Evolutionary conservation across 2,329 filamentous ascomycete genomes (phyloP).

Genomic region (Pseudogymnoascus sp.): DNA sequence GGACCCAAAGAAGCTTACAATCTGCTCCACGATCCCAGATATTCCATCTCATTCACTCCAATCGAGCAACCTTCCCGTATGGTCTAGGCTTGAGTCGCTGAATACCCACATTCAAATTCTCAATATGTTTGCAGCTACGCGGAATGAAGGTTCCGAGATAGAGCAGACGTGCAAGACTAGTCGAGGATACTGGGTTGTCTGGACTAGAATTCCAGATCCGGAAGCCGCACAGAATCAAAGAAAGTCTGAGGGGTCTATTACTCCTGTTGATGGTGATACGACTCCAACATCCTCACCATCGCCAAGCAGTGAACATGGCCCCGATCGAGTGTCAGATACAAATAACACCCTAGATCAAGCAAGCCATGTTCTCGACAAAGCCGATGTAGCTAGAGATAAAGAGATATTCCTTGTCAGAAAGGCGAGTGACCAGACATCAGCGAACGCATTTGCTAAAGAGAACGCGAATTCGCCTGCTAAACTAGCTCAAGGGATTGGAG

Average conservation of each 20-base stretch:
- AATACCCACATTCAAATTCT: conserved; percentile 60
- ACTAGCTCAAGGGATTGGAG: conserved; percentile 64
- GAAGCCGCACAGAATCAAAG: conserved; percentile 11
- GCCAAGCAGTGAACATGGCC: not conserved
- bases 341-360: not conserved
- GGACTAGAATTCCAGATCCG: conserved; percentile 48
- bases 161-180: conserved; percentile 60
- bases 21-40: conserved; percentile 59
- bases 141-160: conserved; percentile 37
- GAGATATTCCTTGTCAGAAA: conserved; percentile 56
- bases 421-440: conserved; percentile 42
- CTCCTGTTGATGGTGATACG: not conserved
- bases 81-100: conserved; percentile 56
- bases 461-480: conserved; percentile 49
- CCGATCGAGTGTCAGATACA: not conserved
- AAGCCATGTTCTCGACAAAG: not conserved
- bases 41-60: conserved; percentile 44
- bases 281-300: not conserved
- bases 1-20: conserved; percentile 48
- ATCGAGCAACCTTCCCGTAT: conserved; percentile 30
- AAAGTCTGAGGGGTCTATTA: not conserved
- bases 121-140: conserved; percentile 45
- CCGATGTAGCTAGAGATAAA: conserved; percentile 33
- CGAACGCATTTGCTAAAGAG: conserved; percentile 21
- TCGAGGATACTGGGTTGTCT: conserved; percentile 64